Evolutionary conservation across 441 rosid species (phyloP), one percentile per base, ranked within the genome.

Genomic region (Erodium texanum): DNA sequence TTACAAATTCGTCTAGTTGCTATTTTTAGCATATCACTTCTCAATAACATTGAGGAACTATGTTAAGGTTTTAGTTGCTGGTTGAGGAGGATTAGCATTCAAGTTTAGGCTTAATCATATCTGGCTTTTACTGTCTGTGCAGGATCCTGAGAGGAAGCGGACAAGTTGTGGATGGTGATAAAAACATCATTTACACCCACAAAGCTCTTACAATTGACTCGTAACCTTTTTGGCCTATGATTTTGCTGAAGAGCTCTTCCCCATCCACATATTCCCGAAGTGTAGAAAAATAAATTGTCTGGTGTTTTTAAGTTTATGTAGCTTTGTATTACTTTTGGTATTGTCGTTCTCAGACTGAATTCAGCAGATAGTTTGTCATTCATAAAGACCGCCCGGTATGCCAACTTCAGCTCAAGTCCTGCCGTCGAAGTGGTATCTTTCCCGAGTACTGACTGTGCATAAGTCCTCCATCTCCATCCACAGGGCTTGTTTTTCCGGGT

Each of bases 71-170:
- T 34, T 34, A 5, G 38, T 34, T 34, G 38, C 38, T 34, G 8
- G 38, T 34, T 34, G 8, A 34, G 38, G 38, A 34, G 38, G 38
- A 45, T 45, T 45, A 14, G 16, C n/a, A 11, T 45, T 12, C 48
- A 41, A 41, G 48, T 45, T 45, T 45, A 45, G 52, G 52, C 52
- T 45, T 45, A 45, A 45, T 45, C 14, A 41, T 41, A 41, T 12
- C n/a, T 12, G 50, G 50, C 9, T 36, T 36, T 36, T 36, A 36
- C 41, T 10, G 41, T 10, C 27, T 22, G 5, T 81, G 81, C 89
- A 94, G 99, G 99, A 82, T 92, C 73, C 83, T 94, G 58, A 86
- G 83, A 82, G 99, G 99, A 18, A 79, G 73, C 20, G 99, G 99
- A 36, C 99, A 94, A 74, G 86, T 92, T 34, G 99, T 94, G 50